Percentiles rank a stretch among this genome's conserved stretches.
Evolutionary conservation across 31 red algal species (phyloP).

Genomic region (Asparagopsis taxiformis): DNA sequence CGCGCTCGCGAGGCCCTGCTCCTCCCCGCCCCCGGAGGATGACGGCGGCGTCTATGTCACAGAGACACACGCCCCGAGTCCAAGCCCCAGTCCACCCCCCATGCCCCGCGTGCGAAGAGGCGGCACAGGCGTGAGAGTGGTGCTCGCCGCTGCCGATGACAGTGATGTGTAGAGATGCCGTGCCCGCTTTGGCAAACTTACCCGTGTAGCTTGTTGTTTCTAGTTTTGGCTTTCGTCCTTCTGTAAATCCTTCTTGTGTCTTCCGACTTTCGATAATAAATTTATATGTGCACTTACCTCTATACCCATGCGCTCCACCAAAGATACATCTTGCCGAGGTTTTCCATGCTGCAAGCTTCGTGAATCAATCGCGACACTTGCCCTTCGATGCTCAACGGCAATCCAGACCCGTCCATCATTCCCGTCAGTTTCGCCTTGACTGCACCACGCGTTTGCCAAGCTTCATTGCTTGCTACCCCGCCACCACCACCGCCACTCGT

Average conservation of each 20-base stretch:
- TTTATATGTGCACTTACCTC: too few species aligned
- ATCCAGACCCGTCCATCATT: slow-evolving; percentile 57
- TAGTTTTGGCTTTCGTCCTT: too few species aligned
- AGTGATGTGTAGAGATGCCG: neutral
- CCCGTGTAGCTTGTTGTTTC: neutral
- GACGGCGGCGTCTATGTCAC: slow-evolving; percentile 51
- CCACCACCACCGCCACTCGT: slow-evolving; percentile 1
- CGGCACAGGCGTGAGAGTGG: slow-evolving; percentile 20
- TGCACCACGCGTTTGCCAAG: slow-evolving; percentile 43
- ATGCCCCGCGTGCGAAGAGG: slow-evolving; percentile 33
- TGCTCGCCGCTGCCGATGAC: slow-evolving; percentile 23
- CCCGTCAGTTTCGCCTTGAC: slow-evolving; percentile 80
- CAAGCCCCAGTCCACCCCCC: slow-evolving; percentile 60
- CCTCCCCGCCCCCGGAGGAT: neutral
- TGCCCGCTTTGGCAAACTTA: neutral
- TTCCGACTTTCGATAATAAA: too few species aligned
- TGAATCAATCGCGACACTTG: slow-evolving; percentile 89
- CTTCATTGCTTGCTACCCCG: slow-evolving; percentile 30
- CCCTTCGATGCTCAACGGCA: slow-evolving; percentile 77
- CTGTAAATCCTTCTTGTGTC: neutral
- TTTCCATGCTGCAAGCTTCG: slow-evolving; percentile 75
- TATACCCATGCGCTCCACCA: slow-evolving; percentile 89
- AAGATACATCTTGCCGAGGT: slow-evolving; percentile 91
- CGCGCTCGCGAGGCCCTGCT: neutral
- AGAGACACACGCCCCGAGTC: slow-evolving; percentile 72